phyloP scores from a whole-genome alignment of 805 yeast genomes.

The Saturnispora ahearnii region DNA sequence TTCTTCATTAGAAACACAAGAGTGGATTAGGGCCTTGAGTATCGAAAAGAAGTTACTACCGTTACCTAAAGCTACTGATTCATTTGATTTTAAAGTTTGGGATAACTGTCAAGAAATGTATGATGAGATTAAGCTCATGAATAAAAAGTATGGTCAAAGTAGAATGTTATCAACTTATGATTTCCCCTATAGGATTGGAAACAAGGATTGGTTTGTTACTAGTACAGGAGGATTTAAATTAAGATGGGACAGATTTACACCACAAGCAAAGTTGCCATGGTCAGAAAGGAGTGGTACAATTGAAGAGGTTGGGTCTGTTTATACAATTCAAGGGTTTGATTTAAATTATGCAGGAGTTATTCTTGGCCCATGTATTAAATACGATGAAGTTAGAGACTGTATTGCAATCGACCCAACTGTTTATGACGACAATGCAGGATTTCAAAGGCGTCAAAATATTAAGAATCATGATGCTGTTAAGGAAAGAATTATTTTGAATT shows the following conservation, averaged over 20 bases:
- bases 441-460: slow-evolving; percentile 34
- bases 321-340: slow-evolving; percentile 41
- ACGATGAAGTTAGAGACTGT: slow-evolving; percentile 29
- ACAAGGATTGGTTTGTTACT: slow-evolving; percentile 36
- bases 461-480: slow-evolving; percentile 29
- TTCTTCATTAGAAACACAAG: slow-evolving; percentile 27
- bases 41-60: slow-evolving; percentile 28
- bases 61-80: slow-evolving; percentile 21
- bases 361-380: slow-evolving; percentile 34
- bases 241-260: slow-evolving; percentile 40
- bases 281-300: slow-evolving; percentile 37
- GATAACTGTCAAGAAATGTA: slow-evolving; percentile 36
- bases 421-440: slow-evolving; percentile 40
- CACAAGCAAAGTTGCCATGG: slow-evolving; percentile 35
- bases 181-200: slow-evolving; percentile 38
- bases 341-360: slow-evolving; percentile 39
- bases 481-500: slow-evolving; percentile 34
- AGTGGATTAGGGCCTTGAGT: slow-evolving; percentile 34
- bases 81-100: slow-evolving; percentile 28
- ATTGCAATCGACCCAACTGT: slow-evolving; percentile 29
- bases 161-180: slow-evolving; percentile 38
- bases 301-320: slow-evolving; percentile 41
- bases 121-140: slow-evolving; percentile 24
- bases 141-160: slow-evolving; percentile 32
- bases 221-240: slow-evolving; percentile 35